Base-by-base conservation (phyloP, 306 rosid species). In the Ammopiptanthus mongolicus region DNA sequence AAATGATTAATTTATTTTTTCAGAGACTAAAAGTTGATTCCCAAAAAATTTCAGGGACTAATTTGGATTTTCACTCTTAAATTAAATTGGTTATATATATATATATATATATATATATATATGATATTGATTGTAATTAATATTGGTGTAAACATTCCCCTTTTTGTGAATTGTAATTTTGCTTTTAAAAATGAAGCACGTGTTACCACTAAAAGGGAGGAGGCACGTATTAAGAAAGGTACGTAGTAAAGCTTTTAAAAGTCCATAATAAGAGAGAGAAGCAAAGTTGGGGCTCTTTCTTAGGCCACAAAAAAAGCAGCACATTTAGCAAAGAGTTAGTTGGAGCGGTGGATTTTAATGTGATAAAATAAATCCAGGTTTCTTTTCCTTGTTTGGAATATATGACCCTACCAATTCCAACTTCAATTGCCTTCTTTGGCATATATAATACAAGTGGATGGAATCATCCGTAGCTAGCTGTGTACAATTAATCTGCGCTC, bases 401-500 rank as follows among this genome's bases (percentile, higher is more conserved):
- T 41, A 13, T 47, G 79, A 57, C 52, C 68, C 73, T 47, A 65
- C 80, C 73, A 31, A 47, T 78, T 78, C 50, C 2, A 70, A 41
- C 76, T n/a, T 21, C 39, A 70, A 0, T 79, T 79, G 8, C 81
- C 65, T 63, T 34, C 13, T 83, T 69, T 69, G 74, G 72, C 64
- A 55, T 60, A 55, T 60, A 52, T 11, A 39, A 74, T 53, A 9
- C 65, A 44, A 44, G 71, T 69, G 59, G 53, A 18, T 31, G 77
- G 50, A 67, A 73, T 67, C 8, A 33, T 18, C 29, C 61, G 7
- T 60, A 65, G 63, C 19, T 71, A 53, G 23, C 15, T 56, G n/a
- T 57, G 9, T 77, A 10, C 72, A 82, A 46, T 57, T 77, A 72
- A 36, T 47, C 65, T 63, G 78, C 75, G 78, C 75, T 73, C 48